These are phyloP conservation scores for Rhynchosporium secalis DNA, from an alignment of 2,329 filamentous ascomycete genomes.

Conservation along the genomic window DNA sequence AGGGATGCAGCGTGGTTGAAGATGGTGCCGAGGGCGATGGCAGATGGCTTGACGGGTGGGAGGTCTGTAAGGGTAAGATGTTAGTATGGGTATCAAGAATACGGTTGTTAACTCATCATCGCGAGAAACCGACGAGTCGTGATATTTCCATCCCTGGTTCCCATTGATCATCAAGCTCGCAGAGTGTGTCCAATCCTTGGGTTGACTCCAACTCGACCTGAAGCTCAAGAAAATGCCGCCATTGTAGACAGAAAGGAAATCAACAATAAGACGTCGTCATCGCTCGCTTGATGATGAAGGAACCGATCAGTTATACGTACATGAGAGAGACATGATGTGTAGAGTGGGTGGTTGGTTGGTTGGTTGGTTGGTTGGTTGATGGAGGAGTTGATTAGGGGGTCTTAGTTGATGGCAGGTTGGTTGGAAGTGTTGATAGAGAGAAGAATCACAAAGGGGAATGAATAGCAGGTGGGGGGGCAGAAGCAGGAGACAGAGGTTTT, in stretches of 20 bases:
- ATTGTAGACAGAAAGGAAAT: background rate
- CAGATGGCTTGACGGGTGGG: conserved; percentile 91
- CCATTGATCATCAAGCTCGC: too few relatives aligned
- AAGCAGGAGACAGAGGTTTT: conserved; percentile 9
- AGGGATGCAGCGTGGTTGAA: conserved; percentile 94
- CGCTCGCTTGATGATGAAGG: background rate
- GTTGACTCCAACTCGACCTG: background rate
- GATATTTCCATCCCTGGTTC: too few relatives aligned
- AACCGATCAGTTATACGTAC: conserved; percentile 26
- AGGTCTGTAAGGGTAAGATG: conserved; percentile 48
- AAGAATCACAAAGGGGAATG: conserved; percentile 5
- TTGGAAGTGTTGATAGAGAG: conserved; percentile 19
- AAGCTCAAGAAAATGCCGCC: background rate
- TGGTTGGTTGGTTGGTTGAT: conserved; percentile 17
- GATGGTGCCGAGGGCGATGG: conserved; percentile 91
- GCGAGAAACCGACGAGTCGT: too few relatives aligned
- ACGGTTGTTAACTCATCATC: background rate
- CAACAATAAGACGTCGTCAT: conserved; percentile 26
- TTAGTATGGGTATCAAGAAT: conserved; percentile 9
- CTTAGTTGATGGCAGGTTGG: conserved; percentile 31
- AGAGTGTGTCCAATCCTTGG: background rate
- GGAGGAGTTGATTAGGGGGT: conserved; percentile 32
- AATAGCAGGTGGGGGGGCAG: too few relatives aligned
- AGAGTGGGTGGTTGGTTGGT: conserved; percentile 20
- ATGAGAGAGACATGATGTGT: conserved; percentile 38